Base-by-base conservation (phyloP, 306 rosid genomes). In the Prunus kanzakura region DNA sequence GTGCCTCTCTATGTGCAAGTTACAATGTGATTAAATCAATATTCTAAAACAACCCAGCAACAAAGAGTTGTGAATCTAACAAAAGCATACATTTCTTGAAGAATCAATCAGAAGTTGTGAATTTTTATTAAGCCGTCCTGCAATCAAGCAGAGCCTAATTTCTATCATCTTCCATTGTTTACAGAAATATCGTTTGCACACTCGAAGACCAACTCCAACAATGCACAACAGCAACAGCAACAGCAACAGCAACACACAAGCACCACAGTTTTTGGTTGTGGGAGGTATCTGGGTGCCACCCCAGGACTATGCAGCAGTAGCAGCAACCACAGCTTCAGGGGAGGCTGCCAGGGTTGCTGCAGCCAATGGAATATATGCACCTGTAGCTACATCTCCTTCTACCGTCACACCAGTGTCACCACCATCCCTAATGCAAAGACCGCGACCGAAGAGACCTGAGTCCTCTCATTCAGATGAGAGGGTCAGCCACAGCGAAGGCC, bases 271-370 rank as follows among this genome's bases (percentile, higher is more conserved):
- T 72, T 86, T 92, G 54, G 83, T 90, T 64, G 93, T 95, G 56
- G 98, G 97, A 18, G 91, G 93, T 82, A 85, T 92, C 63, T 94
- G 88, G 90, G 80, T 89, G 65, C 92, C 90, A n/a, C 96, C 97
- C 12, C 84, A 82, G 30, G 96, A 93, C 13, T 93, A 74, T 30
- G 79, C 83, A 25, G 65, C 79, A 0, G 76, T 73, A 18, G 79
- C 89, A 9, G 46, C 89, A 12, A 69, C 90, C 15, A 49, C 89
- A 8, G 74, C 77, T 16, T 60, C 91, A 11, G 83, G 91, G 11
- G 88, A 89, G 67, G 70, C 84, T 1, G 62, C 84, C 52, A 76
- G 78, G 19, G 86, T 76, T 50, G 73, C 81, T 11, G 54, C 88
- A 1, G 65, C 83, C 1, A 57, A 79, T 25, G 88, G 85, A 67